A percentile compares a stretch with the other conserved stretches of the same genome.
phyloP scores from a whole-genome alignment of 2,329 filamentous ascomycete species.

The Scytalidium sp. region DNA sequence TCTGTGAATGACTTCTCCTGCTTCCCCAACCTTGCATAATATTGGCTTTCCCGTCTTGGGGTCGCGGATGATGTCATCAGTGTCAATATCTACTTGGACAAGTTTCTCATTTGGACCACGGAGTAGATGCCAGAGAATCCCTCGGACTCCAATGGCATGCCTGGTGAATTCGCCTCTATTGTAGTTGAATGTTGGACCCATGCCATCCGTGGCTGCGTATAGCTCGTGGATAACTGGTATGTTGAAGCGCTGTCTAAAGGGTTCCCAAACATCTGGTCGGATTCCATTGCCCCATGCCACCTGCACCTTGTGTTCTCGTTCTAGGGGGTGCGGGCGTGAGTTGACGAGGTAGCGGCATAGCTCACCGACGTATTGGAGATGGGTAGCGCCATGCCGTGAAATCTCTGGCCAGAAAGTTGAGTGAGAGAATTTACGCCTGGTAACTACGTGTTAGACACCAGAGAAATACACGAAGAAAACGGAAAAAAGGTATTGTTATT shows the following conservation, averaged over 20 bases:
- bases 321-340: neutral
- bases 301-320: neutral
- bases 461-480: neutral
- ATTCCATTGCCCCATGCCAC: slow-evolving; percentile 35
- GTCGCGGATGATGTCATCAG: neutral
- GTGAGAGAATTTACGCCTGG: slow-evolving; percentile 1
- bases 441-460: neutral
- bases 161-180: neutral
- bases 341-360: neutral
- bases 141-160: neutral
- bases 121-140: neutral
- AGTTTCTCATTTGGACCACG: neutral
- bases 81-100: slow-evolving; percentile 2
- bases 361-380: slow-evolving; percentile 1
- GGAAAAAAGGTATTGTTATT: too few species aligned
- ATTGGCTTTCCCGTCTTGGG: neutral
- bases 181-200: slow-evolving; percentile 24
- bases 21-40: neutral
- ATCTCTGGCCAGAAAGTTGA: neutral
- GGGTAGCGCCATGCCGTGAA: neutral
- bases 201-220: slow-evolving; percentile 35
- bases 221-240: slow-evolving; percentile 36
- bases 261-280: slow-evolving; percentile 37
- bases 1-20: neutral
- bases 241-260: slow-evolving; percentile 34